Percentiles rank a stretch among this genome's conserved stretches.
These are phyloP conservation scores for Pezicula radicicola DNA, from an alignment of 2,329 filamentous ascomycete genomes.

Conservation along the genomic window DNA sequence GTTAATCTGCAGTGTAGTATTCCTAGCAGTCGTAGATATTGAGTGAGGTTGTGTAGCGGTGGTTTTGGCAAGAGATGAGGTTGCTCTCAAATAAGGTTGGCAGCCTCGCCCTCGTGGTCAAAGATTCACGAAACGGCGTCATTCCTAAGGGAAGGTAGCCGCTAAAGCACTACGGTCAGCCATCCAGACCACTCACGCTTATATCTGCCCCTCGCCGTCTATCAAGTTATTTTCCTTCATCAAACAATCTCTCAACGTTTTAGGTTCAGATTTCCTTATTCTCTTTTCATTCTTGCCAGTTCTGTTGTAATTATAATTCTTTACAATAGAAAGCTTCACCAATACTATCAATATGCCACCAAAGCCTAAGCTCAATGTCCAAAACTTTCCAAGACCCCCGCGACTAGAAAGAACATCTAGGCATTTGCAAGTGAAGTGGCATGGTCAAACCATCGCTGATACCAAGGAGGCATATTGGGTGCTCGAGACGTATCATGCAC, in stretches of 20 bases:
- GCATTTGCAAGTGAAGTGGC: conserved; percentile 55
- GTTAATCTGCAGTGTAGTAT: neutral
- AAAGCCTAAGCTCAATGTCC: conserved; percentile 48
- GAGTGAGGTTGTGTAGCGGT: neutral
- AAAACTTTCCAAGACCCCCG: conserved; percentile 56
- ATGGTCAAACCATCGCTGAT: conserved; percentile 52
- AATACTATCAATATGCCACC: conserved; percentile 30
- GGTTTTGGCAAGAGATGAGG: too few relatives aligned
- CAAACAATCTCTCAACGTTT: neutral
- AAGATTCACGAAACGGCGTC: too few relatives aligned
- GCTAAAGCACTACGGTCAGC: neutral
- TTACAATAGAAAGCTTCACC: too few relatives aligned
- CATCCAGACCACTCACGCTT: neutral
- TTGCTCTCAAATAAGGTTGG: too few relatives aligned
- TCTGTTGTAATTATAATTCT: too few relatives aligned
- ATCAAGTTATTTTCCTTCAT: neutral
- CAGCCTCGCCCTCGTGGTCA: too few relatives aligned
- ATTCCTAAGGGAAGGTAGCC: too few relatives aligned
- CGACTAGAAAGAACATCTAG: conserved; percentile 49
- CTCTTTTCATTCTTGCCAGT: too few relatives aligned
- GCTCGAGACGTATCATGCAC: conserved; percentile 60
- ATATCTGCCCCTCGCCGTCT: conserved; percentile 1
- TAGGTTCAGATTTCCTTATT: too few relatives aligned
- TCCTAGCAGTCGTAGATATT: neutral
- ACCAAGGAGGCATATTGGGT: conserved; percentile 59